Base-by-base conservation (phyloP, 352 stramenopile genomes). In the Pythium scleroteichum region DNA sequence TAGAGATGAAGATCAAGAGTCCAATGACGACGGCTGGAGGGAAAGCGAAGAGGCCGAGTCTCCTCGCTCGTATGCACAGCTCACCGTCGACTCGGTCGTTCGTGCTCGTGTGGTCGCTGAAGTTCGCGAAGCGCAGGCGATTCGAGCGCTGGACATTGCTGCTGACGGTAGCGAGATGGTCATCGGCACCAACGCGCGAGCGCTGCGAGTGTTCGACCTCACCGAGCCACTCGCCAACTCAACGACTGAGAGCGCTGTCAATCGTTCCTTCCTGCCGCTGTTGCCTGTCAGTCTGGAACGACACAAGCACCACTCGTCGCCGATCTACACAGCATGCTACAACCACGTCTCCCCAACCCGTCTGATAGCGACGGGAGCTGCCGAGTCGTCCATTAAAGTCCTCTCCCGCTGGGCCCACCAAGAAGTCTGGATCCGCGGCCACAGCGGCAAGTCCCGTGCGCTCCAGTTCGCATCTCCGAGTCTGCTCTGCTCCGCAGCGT, bases 161-260 rank as follows among this genome's bases (percentile, higher is more conserved):
- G 48, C 63, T 0, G 68, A 63, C 29, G 78, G 79, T 13, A 56
- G 41, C 6, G 68, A 81, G 20, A 52, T 88, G n/a, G 73, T 71
- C 20, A 76, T 91, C 40, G 82, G 82, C 13, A 89, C 78, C 3
- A 89, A 91, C 40, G 76, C 79, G 4, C 69, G 82, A 19, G 77
- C 79, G 0, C 48, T 89, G 0, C 72, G 79, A 1, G 52, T 91
- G 13, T 82, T 91, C 20, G 75, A 83, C 33, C 53, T 88, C 17
- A 64, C 41, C 0, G 42, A 61, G 1, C 40, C 62, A 9, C 50
- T 77, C 0, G 27, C 57, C 4, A 50, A 19, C 3, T 19, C 41
- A 3, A 38, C 41, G 13, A 17, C 44, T 4, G 17, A 19, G 9
- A 29, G 47, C 0, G 51, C 40, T 6, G 42, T 8, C 17, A 32